These are phyloP conservation scores for Chlorella sorokiniana DNA, from an alignment of 139 green algal species.

Conservation along the genomic window DNA sequence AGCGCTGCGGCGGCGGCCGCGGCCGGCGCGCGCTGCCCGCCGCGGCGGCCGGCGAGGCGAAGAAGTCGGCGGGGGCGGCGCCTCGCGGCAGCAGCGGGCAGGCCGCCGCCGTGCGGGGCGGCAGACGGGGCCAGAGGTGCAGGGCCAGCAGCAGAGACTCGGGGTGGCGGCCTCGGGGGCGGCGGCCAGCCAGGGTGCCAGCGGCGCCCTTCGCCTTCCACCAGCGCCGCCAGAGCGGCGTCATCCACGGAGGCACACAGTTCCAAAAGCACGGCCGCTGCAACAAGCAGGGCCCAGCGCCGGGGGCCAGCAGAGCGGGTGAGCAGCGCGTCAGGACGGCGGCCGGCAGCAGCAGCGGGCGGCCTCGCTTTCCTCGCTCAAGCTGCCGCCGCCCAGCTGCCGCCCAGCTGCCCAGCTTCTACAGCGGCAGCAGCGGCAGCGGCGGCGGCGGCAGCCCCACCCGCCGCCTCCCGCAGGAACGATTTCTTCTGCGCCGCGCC, in stretches of 20 bases:
- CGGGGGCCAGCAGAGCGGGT: neutral
- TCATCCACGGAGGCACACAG: conserved; percentile 23
- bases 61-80: conserved; percentile 42
- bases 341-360: too few relatives aligned
- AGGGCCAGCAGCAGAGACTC: conserved; percentile 67
- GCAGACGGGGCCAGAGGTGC: conserved; percentile 69
- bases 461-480: conserved; percentile 72
- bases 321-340: too few relatives aligned
- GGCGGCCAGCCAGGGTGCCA: conserved; percentile 22
- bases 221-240: conserved; percentile 2
- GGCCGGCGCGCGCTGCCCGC: conserved; percentile 27
- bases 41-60: conserved; percentile 3
- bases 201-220: neutral
- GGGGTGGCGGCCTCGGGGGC: neutral
- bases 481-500: conserved; percentile 58
- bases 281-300: neutral
- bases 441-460: neutral
- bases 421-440: neutral
- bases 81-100: conserved; percentile 60
- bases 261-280: conserved; percentile 56
- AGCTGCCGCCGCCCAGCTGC: too few relatives aligned
- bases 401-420: too few relatives aligned
- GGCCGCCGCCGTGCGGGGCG: conserved; percentile 24
- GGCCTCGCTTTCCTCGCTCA: too few relatives aligned
- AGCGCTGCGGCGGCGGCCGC: conserved; percentile 49